These are phyloP conservation scores for Tremellales sp. DNA, from an alignment of 1,284 basidiomycete species.

Conservation along the genomic window DNA sequence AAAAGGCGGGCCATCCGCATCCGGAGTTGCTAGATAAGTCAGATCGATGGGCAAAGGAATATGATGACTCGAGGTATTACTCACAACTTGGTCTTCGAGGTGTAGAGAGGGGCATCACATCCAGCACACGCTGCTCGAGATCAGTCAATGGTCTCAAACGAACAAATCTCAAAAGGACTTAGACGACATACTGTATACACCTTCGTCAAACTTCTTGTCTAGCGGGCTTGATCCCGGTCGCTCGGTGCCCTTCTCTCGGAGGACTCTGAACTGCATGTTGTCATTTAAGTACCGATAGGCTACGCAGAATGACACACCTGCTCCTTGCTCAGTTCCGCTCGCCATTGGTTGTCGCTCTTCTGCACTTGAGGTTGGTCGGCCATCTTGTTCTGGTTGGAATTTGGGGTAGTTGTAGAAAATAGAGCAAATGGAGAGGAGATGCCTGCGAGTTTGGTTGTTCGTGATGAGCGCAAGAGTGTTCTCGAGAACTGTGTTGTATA, in stretches of 20 bases:
- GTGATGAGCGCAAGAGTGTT: conserved; percentile 2
- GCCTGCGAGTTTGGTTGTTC: conserved; percentile 14
- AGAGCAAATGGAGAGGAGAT: conserved; percentile 27
- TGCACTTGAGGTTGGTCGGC: conserved; percentile 30
- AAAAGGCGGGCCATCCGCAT: conserved; percentile 98
- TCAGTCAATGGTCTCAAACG: neutral
- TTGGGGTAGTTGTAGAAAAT: conserved; percentile 18
- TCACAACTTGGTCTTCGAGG: conserved; percentile 79
- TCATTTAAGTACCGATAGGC: neutral
- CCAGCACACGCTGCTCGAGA: conserved; percentile 39
- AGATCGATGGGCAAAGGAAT: neutral
- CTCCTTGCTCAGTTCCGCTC: conserved; percentile 70
- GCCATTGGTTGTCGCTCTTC: conserved; percentile 82
- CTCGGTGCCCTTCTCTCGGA: conserved; percentile 87
- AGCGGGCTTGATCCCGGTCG: conserved; percentile 69
- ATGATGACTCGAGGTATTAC: conserved; percentile 6
- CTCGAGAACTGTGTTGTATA: conserved; percentile 12
- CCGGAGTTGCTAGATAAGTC: conserved; percentile 60
- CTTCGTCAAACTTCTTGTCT: conserved; percentile 59
- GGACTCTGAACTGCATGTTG: conserved; percentile 67
- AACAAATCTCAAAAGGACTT: neutral
- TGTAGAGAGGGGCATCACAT: conserved; percentile 62
- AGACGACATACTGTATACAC: conserved; percentile 59
- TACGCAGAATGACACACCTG: conserved; percentile 58
- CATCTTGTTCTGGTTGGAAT: conserved; percentile 10